Base-by-base conservation (phyloP, 2,329 filamentous ascomycete species). In the Colletotrichum gigasporum region DNA sequence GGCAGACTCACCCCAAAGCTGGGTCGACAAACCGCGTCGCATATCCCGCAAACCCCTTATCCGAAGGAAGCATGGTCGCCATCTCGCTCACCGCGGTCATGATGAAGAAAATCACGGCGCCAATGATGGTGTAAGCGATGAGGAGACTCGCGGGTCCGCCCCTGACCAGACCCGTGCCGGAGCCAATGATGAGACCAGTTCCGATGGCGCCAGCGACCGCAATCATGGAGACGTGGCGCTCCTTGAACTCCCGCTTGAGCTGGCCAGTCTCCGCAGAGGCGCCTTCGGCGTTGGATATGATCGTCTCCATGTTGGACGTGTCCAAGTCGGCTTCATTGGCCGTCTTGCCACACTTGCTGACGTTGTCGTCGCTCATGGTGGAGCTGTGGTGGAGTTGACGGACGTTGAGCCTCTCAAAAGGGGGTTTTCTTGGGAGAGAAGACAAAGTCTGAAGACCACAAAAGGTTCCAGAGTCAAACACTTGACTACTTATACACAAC, bases 21-120 rank as follows among this genome's bases (percentile, higher is more conserved):
- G 73, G 74, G 12, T 75, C 74, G 20, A 74, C 72, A 39, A 75
- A 71, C 4, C 72, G 67, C 7, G 68, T 71, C 0, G 74, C 73
- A 28, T 75, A 74, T 1, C 73, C 72, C 12, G 65, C 59, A 50
- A 75, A 75, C 0, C 72, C 71, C 47, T 73, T 72, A 16, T 71
- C 69, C 48, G 71, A 69, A 0, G 73, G 73, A 3, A 75, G 44
- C 12, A 70, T 71, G 0, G 74, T 61, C 1, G 70, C 69, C 72
- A 75, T 74, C 59, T 78, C 76, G 6, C 75, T 76, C n/a, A 78
- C 67, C 10, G 72, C 74, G 14, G 76, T 76, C 81, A 88, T 88
- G 70, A 87, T 83, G n/a, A 82, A 83, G 73, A 81, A 87, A 24
- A 88, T 83, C 44, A 86, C 80, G 3, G 81, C 70, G 45, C 76